A percentile compares a stretch with the other conserved stretches of the same genome.
phyloP scores from a whole-genome alignment of 148 eudicot species.

The Chenopodium quinoa region DNA sequence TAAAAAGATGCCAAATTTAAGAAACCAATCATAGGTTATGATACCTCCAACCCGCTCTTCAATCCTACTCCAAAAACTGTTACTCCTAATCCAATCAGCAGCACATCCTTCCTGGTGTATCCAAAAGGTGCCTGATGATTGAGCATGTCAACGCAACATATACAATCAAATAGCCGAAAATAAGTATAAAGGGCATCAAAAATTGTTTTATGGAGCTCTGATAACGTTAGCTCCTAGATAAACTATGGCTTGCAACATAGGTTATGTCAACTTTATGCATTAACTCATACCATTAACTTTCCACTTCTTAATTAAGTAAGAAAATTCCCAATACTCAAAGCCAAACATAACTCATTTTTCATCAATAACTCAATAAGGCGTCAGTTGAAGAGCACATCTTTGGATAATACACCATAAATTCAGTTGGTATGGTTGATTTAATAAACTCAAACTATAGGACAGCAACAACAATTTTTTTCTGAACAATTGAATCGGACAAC shows the following conservation, averaged over 20 bases:
- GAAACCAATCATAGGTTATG: not conserved
- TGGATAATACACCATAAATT: not conserved
- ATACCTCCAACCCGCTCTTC: conserved; percentile 89
- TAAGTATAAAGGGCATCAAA: not conserved
- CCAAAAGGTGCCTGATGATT: conserved; percentile 72
- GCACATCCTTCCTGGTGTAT: conserved; percentile 85
- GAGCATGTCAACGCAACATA: conserved; percentile 4
- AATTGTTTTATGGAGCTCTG: not conserved
- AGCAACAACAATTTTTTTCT: not conserved
- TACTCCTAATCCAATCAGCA: conserved; percentile 86
- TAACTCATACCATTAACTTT: not conserved
- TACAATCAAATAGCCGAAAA: not conserved
- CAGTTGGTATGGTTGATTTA: not conserved
- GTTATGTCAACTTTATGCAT: not conserved
- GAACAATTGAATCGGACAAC: too few species aligned
- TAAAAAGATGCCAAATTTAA: not conserved
- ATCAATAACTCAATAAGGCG: too few species aligned
- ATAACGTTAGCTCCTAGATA: not conserved
- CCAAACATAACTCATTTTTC: too few species aligned
- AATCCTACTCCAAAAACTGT: conserved; percentile 65
- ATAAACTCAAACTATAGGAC: not conserved
- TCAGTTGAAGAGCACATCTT: not conserved
- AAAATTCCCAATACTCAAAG: not conserved
- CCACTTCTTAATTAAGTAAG: not conserved
- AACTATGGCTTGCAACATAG: not conserved